Base-by-base conservation (phyloP, 2,329 filamentous ascomycete genomes). In the Myriosclerotinia scirpicola region DNA sequence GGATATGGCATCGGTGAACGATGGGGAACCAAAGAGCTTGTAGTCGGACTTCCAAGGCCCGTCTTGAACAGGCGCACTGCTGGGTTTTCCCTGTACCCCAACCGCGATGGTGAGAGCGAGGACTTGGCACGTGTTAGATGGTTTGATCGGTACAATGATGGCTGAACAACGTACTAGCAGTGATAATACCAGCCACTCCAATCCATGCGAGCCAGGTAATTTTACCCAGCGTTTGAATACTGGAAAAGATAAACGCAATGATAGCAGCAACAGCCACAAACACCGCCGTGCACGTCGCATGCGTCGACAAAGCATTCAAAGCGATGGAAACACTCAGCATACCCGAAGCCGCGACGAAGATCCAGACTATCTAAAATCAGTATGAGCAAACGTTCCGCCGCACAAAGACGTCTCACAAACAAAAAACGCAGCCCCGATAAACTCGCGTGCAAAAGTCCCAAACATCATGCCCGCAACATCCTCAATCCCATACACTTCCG, bases 191-290 rank as follows among this genome's bases (percentile, higher is more conserved):
- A 5, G 81, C 67, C 71, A 88, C 87, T 0, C 86, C 87, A 14
- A 80, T 81, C 82, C 84, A 89, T 0, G 85, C 86, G 54, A 88
- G 76, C 84, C 84, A 88, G 3, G 82, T 84, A 67, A 89, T 83
- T 71, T 87, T 83, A 62, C 84, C 80, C 70, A 87, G 84, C 66
- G 85, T 88, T 68, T 85, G 81, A 6, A 86, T 80, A 36, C 80
- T 83, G 1, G 84, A 84, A 7, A 81, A 78, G 0, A 79, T 69
- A 36, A 82, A 81, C 11, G 86, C 80, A 9, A 82, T 76, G 1
- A 81, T 72, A 0, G 84, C 82, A 0, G 83, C 83, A 5, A 88
- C 74, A 36, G 87, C 79, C 11, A 81, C 80, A 75, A 81, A 88
- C 78, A 80, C 85, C 20, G 85, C 84, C 0, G 85, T 87, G 72